Base-by-base conservation (phyloP, 108 stramenopile genomes). In the Schizochytrium sp. region DNA sequence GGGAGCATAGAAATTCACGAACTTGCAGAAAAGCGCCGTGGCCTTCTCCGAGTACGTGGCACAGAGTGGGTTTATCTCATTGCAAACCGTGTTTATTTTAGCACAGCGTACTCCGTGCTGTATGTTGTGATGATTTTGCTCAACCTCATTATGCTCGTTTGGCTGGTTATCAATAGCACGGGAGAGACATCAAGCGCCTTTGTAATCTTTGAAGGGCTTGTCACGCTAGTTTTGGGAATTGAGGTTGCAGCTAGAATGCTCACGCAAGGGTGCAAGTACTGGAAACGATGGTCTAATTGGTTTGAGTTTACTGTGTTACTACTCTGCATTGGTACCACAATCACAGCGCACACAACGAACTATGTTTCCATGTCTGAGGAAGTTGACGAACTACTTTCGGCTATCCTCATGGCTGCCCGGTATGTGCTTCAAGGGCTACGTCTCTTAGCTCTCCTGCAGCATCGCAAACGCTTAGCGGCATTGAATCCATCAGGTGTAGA, bases 211-310 rank as follows among this genome's bases (percentile, higher is more conserved):
- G 76, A 83, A 53, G 53, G 47, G 5, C 47, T 55, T 8, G 40
- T 83, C 10, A 83, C 76, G 45, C 50, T 83, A n/a, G 28, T 83
- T 10, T 28, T 83, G 50, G 76, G 76, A n/a, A 10, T 83, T 38
- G 76, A 83, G 40, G 76, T 83, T 10, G 50, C 3, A 10, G 53
- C 28, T 38, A 17, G 76, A 17, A 83, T 83, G 76, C 76, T 83
- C 10, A 55, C 76, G 3, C 76, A 83, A 50, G 76, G 76, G 15
- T 55, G 53, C 49, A 55, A 55, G 13, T 83, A 83, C 53, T 83
- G 76, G 76, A 83, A 49, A 28, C 76, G 76, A 8, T 83, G 53
- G 47, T 83, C 76, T 10, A 83, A 83, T 83, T 83, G 76, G 76
- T 83, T 83, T 53, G 76, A 83, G 76, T 40, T 83, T 40, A 83